Conservation (phyloP, 1,284 basidiomycete species). For the Tilletia caries region DNA sequence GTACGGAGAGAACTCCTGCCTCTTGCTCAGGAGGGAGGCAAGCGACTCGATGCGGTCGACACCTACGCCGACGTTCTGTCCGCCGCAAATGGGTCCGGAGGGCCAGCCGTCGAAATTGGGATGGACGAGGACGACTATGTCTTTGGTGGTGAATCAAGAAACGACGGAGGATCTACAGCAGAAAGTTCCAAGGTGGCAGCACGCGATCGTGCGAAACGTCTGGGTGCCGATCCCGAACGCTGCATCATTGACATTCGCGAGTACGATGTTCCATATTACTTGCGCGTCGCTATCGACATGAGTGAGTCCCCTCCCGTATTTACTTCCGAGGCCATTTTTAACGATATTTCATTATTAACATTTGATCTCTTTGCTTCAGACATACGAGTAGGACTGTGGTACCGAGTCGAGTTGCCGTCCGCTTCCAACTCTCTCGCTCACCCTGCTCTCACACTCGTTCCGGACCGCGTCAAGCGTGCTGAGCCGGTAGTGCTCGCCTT, state of each 20-base stretch:
- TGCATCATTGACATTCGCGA: slow-evolving; percentile 91
- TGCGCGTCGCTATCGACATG: slow-evolving; percentile 97
- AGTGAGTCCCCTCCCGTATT: slow-evolving; percentile 52
- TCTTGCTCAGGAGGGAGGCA: slow-evolving; percentile 80
- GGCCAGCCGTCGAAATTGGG: slow-evolving; percentile 32
- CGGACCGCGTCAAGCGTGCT: slow-evolving; percentile 90
- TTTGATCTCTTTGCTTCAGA: slow-evolving; percentile 57
- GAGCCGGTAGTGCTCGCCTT: slow-evolving; percentile 99
- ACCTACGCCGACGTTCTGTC: slow-evolving; percentile 96
- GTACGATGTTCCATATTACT: slow-evolving; percentile 95
- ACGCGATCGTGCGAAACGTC: background rate
- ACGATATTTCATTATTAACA: too few relatives aligned
- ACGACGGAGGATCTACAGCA: slow-evolving; percentile 15
- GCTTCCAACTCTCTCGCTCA: slow-evolving; percentile 69
- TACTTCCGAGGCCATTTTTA: background rate
- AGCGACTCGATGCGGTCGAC: slow-evolving; percentile 92
- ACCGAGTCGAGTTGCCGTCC: slow-evolving; percentile 64
- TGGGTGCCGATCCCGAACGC: slow-evolving; percentile 71
- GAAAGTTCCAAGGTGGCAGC: slow-evolving; percentile 13
- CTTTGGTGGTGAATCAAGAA: slow-evolving; percentile 23
- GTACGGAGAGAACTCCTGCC: slow-evolving; percentile 86
- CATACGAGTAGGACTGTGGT: slow-evolving; percentile 96
- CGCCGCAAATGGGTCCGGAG: slow-evolving; percentile 24
- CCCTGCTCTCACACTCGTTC: slow-evolving; percentile 70
- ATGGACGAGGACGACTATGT: slow-evolving; percentile 37